phyloP scores from a whole-genome alignment of 2,329 filamentous ascomycete species.

The Pseudodiploospora longispora region DNA sequence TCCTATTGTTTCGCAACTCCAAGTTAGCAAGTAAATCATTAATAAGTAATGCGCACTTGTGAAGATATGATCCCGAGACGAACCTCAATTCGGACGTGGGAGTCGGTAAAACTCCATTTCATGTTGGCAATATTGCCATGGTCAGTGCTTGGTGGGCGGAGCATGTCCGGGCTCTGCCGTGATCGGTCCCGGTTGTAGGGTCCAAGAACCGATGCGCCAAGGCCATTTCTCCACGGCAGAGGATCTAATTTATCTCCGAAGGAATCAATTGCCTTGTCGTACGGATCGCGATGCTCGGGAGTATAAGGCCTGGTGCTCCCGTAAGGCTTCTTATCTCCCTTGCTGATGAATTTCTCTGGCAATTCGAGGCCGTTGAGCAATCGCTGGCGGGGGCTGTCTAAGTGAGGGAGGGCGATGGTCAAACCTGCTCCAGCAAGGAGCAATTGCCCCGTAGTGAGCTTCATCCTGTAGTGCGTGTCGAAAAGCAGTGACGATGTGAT shows the following conservation, averaged over 20 bases:
- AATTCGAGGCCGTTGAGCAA: conserved; percentile 42
- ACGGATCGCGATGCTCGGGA: conserved; percentile 50
- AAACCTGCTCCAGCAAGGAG: conserved; percentile 18
- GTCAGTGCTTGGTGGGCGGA: conserved; percentile 66
- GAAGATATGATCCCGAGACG: conserved; percentile 9
- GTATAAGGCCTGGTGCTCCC: conserved; percentile 43
- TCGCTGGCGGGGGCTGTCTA: conserved; percentile 48
- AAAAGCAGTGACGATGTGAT: too few relatives aligned
- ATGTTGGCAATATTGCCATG: conserved; percentile 63
- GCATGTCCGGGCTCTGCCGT: conserved; percentile 61
- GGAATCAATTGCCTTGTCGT: conserved; percentile 55
- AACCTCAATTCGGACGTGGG: conserved; percentile 56
- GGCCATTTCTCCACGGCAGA: conserved; percentile 54
- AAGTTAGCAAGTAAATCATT: too few relatives aligned
- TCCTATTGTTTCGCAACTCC: conserved; percentile 36
- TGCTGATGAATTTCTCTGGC: conserved; percentile 33
- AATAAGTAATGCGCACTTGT: neutral
- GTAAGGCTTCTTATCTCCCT: neutral
- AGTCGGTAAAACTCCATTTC: conserved; percentile 63
- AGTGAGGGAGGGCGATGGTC: conserved; percentile 18
- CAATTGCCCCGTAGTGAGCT: conserved; percentile 16
- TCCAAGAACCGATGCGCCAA: conserved; percentile 58
- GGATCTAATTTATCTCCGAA: conserved; percentile 54
- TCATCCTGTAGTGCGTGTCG: conserved; percentile 14
- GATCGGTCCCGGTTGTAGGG: conserved; percentile 62